Conservation (phyloP, 176 grass and related monocot species). For the Lolium rigidum region DNA sequence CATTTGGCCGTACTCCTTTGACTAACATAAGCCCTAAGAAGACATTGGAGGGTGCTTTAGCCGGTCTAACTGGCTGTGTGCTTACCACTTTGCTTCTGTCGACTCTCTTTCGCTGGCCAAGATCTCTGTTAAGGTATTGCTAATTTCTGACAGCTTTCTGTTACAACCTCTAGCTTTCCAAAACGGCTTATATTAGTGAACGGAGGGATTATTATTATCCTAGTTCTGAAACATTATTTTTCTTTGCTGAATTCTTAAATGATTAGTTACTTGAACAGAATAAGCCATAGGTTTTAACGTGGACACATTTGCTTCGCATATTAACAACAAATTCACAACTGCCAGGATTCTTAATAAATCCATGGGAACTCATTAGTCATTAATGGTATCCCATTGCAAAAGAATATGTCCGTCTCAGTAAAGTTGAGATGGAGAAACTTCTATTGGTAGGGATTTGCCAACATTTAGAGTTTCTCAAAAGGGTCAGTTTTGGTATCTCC, state of each 20-base stretch:
- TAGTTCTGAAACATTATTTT: conserved; percentile 8
- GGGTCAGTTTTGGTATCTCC: background rate
- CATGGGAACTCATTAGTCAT: conserved; percentile 17
- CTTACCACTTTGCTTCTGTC: conserved; percentile 78
- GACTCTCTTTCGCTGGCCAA: conserved; percentile 73
- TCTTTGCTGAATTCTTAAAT: background rate
- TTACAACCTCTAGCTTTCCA: too few species aligned
- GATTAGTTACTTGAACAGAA: background rate
- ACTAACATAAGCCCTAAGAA: conserved; percentile 97
- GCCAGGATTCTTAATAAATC: background rate
- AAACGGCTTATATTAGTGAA: too few species aligned
- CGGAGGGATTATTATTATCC: background rate
- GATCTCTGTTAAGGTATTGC: conserved; percentile 61
- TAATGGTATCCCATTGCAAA: background rate
- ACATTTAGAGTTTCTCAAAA: conserved; percentile 21
- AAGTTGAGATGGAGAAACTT: background rate
- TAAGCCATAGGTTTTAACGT: conserved; percentile 24
- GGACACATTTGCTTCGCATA: conserved; percentile 23
- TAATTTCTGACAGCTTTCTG: conserved; percentile 30
- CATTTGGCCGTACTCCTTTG: conserved; percentile 90
- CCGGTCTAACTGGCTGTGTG: conserved; percentile 89
- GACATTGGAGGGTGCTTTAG: conserved; percentile 90
- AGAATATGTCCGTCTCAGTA: background rate
- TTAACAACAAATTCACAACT: conserved; percentile 12
- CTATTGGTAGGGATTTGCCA: background rate